Conservation (phyloP, 2,329 filamentous ascomycete species). For the Fusarium nygamai region DNA sequence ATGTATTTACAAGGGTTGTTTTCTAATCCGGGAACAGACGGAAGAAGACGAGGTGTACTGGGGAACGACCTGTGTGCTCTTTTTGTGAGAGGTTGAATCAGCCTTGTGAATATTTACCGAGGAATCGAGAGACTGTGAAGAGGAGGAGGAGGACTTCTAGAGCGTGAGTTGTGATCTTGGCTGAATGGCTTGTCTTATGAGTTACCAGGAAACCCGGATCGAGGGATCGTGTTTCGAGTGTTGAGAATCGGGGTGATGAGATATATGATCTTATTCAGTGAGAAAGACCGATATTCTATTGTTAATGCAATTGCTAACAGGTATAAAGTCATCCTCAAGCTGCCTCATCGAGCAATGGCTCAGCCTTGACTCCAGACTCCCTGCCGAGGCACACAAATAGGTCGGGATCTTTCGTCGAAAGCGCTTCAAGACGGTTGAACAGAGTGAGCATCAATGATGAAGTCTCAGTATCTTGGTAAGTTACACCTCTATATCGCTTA, state of each 20-base stretch:
- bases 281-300: rapidly evolving
- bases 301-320: background rate
- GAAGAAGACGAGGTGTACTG: slow-evolving; percentile 39
- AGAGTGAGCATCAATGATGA: background rate
- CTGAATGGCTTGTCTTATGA: background rate
- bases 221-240: background rate
- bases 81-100: slow-evolving; percentile 35
- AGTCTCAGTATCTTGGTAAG: background rate
- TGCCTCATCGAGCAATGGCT: slow-evolving; percentile 9
- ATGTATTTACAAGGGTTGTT: background rate
- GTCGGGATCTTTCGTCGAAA: background rate
- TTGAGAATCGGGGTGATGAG: slow-evolving; percentile 2
- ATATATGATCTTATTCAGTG: slow-evolving; percentile 20
- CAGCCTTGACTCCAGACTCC: slow-evolving; percentile 14
- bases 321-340: background rate
- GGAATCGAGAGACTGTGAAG: slow-evolving; percentile 19
- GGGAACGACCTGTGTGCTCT: slow-evolving; percentile 32
- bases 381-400: background rate
- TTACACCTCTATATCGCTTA: rapidly evolving
- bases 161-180: background rate
- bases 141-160: slow-evolving; percentile 20
- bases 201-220: background rate
- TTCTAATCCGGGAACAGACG: slow-evolving; percentile 1
- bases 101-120: slow-evolving; percentile 24
- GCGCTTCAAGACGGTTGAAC: background rate